These are phyloP conservation scores for Oryza rufipogon DNA, from an alignment of 176 grass and related monocot genomes.

Conservation along the genomic window DNA sequence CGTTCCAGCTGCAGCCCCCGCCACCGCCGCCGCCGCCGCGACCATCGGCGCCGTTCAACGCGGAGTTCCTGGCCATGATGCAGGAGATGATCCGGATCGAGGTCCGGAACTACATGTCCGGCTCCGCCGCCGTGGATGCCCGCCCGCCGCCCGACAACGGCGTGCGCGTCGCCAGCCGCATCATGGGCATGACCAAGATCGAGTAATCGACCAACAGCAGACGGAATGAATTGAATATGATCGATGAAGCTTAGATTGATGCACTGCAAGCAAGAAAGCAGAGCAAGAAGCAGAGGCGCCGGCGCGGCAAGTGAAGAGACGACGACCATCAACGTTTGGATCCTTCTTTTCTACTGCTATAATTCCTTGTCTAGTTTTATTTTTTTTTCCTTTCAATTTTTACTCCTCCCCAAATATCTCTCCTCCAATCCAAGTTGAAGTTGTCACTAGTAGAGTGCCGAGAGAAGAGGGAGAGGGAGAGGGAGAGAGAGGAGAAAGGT, in stretches of 20 bases:
- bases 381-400: background rate
- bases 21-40: background rate
- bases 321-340: constrained; percentile 14
- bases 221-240: background rate
- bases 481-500: too few species aligned
- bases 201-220: constrained; percentile 10
- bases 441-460: background rate
- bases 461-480: too few species aligned
- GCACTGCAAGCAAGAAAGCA: background rate
- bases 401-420: too few species aligned
- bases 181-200: constrained; percentile 83
- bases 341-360: constrained; percentile 23
- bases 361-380: constrained; percentile 20
- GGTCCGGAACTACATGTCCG: constrained; percentile 83
- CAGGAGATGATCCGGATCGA: constrained; percentile 93
- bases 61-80: constrained; percentile 73
- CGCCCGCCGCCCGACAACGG: constrained; percentile 20
- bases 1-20: constrained; percentile 12
- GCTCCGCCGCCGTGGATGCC: constrained; percentile 43
- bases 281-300: background rate
- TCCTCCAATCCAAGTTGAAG: background rate
- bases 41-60: constrained; percentile 34
- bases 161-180: constrained; percentile 52
- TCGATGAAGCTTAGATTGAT: background rate
- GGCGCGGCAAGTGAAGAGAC: constrained; percentile 2